Evolutionary conservation across 345 rosid genomes (phyloP), one percentile per base, ranked within the genome.

Genomic region (Trapa bicornis): DNA sequence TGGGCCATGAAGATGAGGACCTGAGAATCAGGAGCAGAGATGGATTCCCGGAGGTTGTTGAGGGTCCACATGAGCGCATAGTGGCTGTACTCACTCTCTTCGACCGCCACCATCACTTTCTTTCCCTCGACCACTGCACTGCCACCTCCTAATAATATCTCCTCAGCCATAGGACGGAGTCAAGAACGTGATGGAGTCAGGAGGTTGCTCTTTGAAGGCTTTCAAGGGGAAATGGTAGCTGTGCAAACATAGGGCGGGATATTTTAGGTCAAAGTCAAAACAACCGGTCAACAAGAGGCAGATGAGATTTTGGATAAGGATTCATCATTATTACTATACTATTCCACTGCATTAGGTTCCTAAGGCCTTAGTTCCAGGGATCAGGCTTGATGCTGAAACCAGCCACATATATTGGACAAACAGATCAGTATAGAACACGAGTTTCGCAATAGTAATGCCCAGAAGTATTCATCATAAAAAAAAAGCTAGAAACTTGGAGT

Each of bases 1-100:
- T 80, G 82, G 37, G 81, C 82, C 84, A 72, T 81, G 85, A 78
- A 82, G 58, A 83, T 60, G 65, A 79, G 47, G 35, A 76, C 71
- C 1, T 77, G 60, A 29, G 52, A 65, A 29, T 76, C 72, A 37
- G 58, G 13, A 38, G 77, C 72, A 47, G 58, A 29, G n/a, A 73
- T 63, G 1, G 82, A 73, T 56, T 77, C 82, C 14, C 71, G 68
- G 36, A 85, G 75, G 35, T 82, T 66, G 60, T 85, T 80, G 33
- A 82, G 85, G 7, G 65, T 70, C 89, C 85, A 83, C 47, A 71
- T 63, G 10, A 85, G 84, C 4, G 87, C 85, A 52, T 79, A 68
- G 72, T 80, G 72, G 72, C 87, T 80, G 61, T n/a, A 70, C 37
- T 83, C 89, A 50, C 85, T 71, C 65, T 81, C 87, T 39, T 83